A percentile compares a stretch with the other conserved stretches of the same genome.
phyloP scores from a whole-genome alignment of 1,139 yeast genomes.

The Taphrina wiesneri region DNA sequence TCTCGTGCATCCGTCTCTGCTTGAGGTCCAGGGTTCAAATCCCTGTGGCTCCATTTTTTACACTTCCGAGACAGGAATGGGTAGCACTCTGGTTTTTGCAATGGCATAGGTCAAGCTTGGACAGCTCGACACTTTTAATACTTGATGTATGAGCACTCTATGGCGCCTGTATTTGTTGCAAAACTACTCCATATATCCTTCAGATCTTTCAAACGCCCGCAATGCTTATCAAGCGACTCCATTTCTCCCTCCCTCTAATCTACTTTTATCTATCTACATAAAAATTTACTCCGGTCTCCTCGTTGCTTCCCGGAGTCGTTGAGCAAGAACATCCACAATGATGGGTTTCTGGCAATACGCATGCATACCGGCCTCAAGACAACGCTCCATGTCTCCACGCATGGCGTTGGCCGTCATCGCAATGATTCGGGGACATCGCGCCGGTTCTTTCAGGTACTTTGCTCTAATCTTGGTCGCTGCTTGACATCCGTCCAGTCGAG shows the following conservation, averaged over 20 bases:
- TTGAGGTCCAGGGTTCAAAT: constrained; percentile 13
- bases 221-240: neutral
- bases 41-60: constrained; percentile 10
- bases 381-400: constrained; percentile 80
- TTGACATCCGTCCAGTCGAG: constrained; percentile 80
- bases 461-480: constrained; percentile 55
- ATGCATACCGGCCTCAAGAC: constrained; percentile 82
- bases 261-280: neutral
- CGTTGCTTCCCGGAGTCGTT: constrained; percentile 15
- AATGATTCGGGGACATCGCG: constrained; percentile 52
- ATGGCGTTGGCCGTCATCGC: constrained; percentile 96
- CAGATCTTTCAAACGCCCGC: neutral
- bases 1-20: constrained; percentile 13
- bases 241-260: neutral
- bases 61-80: no score
- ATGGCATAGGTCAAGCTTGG: no score
- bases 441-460: constrained; percentile 41
- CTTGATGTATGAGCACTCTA: neutral
- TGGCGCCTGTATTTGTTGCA: neutral
- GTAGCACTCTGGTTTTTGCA: no score
- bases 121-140: no score
- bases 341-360: constrained; percentile 83
- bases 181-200: neutral
- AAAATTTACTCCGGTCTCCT: constrained; percentile 1
- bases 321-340: constrained; percentile 30